Percentiles rank a stretch among this genome's conserved stretches.
Conservation (phyloP, 1,284 basidiomycete species). For the Ceratobasidium sp. region DNA sequence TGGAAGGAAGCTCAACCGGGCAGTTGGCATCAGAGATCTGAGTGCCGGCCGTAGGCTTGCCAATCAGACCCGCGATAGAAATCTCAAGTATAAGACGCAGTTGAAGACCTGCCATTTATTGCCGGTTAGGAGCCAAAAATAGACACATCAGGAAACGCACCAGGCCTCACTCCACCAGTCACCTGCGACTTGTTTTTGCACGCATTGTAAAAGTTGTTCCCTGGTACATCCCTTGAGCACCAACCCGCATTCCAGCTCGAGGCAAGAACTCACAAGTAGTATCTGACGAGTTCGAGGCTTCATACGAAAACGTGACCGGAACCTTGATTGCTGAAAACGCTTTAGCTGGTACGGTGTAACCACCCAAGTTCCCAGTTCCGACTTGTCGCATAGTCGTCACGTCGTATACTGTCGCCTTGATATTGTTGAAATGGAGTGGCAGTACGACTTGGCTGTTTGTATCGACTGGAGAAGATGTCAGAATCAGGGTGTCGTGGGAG, state of each 20-base stretch:
- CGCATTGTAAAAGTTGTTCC: slow-evolving; percentile 81
- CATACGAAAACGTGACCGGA: slow-evolving; percentile 83
- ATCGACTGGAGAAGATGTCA: slow-evolving; percentile 60
- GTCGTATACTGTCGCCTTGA: slow-evolving; percentile 74
- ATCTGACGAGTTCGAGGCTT: slow-evolving; percentile 82
- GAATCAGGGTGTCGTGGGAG: slow-evolving; percentile 9
- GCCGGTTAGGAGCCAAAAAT: slow-evolving; percentile 19
- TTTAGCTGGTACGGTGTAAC: slow-evolving; percentile 70
- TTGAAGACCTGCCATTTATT: slow-evolving; percentile 64
- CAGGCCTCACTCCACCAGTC: slow-evolving; percentile 65
- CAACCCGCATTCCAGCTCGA: slow-evolving; percentile 72
- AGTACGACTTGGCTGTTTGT: slow-evolving; percentile 73
- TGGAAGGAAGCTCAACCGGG: slow-evolving; percentile 76
- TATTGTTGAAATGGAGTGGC: slow-evolving; percentile 74
- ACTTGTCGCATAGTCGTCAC: slow-evolving; percentile 69
- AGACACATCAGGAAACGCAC: slow-evolving; percentile 58
- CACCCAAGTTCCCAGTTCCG: slow-evolving; percentile 67
- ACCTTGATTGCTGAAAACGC: slow-evolving; percentile 68
- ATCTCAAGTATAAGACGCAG: slow-evolving; percentile 76
- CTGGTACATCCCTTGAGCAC: slow-evolving; percentile 61
- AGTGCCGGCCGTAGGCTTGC: slow-evolving; percentile 64
- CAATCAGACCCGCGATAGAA: slow-evolving; percentile 75
- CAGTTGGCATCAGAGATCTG: slow-evolving; percentile 73
- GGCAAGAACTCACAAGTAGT: slow-evolving; percentile 71
- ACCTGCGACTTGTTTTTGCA: slow-evolving; percentile 72